These are phyloP conservation scores for Saturnispora mendoncae DNA, from an alignment of 805 yeast species.

Conservation along the genomic window DNA sequence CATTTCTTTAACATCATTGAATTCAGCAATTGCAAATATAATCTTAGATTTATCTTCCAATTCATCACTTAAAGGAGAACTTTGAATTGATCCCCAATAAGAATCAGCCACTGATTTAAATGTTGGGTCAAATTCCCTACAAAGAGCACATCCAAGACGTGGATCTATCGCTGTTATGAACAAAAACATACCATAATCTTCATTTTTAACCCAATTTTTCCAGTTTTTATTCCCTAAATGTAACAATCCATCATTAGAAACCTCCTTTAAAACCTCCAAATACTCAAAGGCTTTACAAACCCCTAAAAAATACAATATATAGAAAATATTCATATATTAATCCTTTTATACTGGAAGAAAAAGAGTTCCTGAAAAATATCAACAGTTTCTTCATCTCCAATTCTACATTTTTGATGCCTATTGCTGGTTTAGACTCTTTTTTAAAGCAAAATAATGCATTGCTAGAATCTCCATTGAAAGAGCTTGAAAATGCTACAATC, in stretches of 20 bases:
- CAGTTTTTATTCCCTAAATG: constrained; percentile 52
- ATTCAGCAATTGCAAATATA: constrained; percentile 70
- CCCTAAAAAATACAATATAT: background rate
- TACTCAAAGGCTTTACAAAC: constrained; percentile 16
- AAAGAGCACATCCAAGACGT: constrained; percentile 67
- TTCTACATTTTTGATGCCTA: background rate
- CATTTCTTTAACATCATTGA: constrained; percentile 43
- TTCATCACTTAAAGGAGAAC: constrained; percentile 37
- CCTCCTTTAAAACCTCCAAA: constrained; percentile 13
- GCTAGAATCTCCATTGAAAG: constrained; percentile 44
- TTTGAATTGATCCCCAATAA: constrained; percentile 35
- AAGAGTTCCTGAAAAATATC: background rate
- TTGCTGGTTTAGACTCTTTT: constrained; percentile 4
- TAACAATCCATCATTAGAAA: constrained; percentile 13
- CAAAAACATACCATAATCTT: constrained; percentile 56
- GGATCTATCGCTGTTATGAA: constrained; percentile 68
- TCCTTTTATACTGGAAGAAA: background rate
- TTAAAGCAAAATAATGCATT: constrained; percentile 23
- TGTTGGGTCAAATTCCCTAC: constrained; percentile 62
- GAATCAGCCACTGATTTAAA: constrained; percentile 53
- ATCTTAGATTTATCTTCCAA: constrained; percentile 25
- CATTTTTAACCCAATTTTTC: constrained; percentile 46
- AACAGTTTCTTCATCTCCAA: background rate
- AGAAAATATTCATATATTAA: background rate
- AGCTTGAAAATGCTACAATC: constrained; percentile 54